Evolutionary conservation across 2,329 filamentous ascomycete genomes (phyloP).

Genomic region (Xylariaceae sp.): DNA sequence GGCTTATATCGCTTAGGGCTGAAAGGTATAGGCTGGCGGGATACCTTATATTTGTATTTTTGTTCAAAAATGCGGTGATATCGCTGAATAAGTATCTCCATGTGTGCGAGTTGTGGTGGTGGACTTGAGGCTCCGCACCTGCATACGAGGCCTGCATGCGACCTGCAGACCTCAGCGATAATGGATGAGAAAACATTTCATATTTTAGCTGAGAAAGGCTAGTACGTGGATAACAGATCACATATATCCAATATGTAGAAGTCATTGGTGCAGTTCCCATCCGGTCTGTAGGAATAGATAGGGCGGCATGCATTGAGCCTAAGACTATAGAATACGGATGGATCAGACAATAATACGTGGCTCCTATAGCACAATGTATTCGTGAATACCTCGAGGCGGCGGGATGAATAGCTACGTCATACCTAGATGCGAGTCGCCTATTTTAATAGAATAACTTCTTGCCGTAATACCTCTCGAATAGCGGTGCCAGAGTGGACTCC

Average conservation of each 20-base stretch:
- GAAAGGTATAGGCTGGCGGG: too few relatives aligned
- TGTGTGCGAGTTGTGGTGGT: background rate
- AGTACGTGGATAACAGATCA: too few relatives aligned
- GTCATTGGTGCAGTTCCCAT: background rate
- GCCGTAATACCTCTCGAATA: background rate
- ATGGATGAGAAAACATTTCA: background rate
- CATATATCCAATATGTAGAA: background rate
- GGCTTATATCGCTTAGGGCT: too few relatives aligned
- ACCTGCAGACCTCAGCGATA: background rate
- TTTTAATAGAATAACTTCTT: background rate
- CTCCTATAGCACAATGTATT: background rate
- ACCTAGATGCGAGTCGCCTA: background rate
- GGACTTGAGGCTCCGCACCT: background rate
- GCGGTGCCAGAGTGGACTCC: background rate
- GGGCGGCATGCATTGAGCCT: background rate
- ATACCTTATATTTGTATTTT: background rate
- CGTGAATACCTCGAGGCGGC: background rate
- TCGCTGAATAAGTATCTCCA: background rate
- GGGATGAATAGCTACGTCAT: background rate
- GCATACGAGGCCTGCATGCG: background rate
- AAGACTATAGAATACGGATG: background rate
- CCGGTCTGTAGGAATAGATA: background rate
- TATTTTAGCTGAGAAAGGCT: background rate
- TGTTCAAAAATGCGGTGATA: too few relatives aligned
- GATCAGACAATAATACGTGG: background rate